Percentiles rank a stretch among this genome's conserved stretches.
phyloP scores from a whole-genome alignment of 169 alveolate species.

The Eimeria necatrix region DNA sequence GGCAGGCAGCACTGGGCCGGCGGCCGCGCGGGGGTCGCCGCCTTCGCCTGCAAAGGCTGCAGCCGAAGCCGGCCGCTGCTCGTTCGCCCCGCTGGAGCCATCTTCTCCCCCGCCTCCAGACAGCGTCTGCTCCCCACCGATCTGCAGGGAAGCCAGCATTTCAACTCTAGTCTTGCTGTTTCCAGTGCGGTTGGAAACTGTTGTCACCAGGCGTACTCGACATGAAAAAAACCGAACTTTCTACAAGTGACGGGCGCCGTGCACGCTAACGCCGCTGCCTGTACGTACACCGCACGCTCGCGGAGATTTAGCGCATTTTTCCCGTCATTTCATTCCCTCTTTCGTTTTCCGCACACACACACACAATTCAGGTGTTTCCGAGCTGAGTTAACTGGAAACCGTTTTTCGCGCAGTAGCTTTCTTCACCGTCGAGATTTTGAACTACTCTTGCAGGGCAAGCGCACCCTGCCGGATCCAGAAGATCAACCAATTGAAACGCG shows the following conservation, averaged over 20 bases:
- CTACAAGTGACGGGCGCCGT: conserved; percentile 5
- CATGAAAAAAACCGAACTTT: conserved; percentile 12
- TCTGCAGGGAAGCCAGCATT: conserved; percentile 10
- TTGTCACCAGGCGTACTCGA: neutral
- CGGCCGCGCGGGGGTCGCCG: neutral
- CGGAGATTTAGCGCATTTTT: neutral
- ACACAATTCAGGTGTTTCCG: too few species aligned
- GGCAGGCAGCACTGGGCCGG: conserved; percentile 10
- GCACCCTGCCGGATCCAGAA: too few species aligned
- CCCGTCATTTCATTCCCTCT: neutral
- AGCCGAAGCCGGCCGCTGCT: neutral
- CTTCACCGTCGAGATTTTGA: too few species aligned
- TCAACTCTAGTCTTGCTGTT: neutral
- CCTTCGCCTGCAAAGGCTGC: too few species aligned
- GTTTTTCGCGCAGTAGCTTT: too few species aligned
- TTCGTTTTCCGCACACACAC: too few species aligned
- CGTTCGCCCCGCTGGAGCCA: neutral
- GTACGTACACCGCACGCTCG: conserved; percentile 27
- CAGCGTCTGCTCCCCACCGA: neutral
- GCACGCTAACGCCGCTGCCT: neutral
- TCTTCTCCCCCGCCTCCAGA: neutral
- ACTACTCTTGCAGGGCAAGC: too few species aligned
- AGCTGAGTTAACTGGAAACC: too few species aligned
- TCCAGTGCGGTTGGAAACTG: neutral
- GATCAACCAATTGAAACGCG: too few species aligned